These are phyloP conservation scores for Hibiscus mutabilis DNA, from an alignment of 345 rosid species.

Conservation along the genomic window DNA sequence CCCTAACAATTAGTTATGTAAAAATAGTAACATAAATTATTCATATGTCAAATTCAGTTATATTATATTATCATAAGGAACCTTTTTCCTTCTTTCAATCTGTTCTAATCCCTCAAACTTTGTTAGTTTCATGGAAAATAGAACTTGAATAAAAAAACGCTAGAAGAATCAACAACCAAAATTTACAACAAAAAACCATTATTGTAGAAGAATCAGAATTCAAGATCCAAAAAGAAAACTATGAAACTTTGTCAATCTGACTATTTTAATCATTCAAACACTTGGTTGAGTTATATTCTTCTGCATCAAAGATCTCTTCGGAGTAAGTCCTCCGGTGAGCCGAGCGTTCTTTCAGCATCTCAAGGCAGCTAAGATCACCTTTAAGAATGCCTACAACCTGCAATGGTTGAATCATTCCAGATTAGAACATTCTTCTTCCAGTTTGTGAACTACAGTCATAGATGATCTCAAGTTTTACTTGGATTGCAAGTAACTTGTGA, in stretches of 20 bases:
- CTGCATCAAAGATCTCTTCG: conserved; percentile 54
- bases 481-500: not conserved
- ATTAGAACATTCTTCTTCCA: not conserved
- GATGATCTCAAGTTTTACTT: not conserved
- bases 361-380: conserved; percentile 39
- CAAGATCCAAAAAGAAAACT: too few relatives aligned
- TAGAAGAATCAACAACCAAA: not conserved
- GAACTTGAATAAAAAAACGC: too few relatives aligned
- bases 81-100: too few relatives aligned
- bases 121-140: too few relatives aligned
- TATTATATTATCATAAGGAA: too few relatives aligned
- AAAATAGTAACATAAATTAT: too few relatives aligned
- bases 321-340: conserved; percentile 55
- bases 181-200: not conserved
- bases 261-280: conserved; percentile 46
- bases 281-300: conserved; percentile 49
- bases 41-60: too few relatives aligned
- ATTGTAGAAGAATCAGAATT: not conserved
- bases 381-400: conserved; percentile 55
- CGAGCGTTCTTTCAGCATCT: conserved; percentile 27
- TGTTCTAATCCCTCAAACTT: too few relatives aligned
- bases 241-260: too few relatives aligned
- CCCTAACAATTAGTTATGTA: too few relatives aligned
- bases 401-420: not conserved
- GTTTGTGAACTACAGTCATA: not conserved